Evolutionary conservation across 495 filamentous ascomycete species (phyloP).

Genomic region (Aspergillus sparsus): DNA sequence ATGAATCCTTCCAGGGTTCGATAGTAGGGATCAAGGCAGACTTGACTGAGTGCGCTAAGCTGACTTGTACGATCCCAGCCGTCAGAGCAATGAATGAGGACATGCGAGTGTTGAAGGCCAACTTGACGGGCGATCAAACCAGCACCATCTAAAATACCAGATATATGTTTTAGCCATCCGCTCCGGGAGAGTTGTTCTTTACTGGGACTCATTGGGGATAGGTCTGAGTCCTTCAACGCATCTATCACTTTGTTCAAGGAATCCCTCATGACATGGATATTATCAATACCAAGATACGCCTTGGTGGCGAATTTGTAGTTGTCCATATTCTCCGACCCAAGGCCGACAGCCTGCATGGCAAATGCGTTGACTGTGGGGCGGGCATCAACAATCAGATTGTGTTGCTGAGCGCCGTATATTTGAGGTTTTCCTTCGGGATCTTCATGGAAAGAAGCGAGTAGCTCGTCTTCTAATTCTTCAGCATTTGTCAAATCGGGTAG

Average conservation of each 20-base stretch:
- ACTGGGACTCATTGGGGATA: conserved; percentile 81
- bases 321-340: conserved; percentile 97
- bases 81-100: conserved; percentile 96
- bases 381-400: conserved; percentile 96
- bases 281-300: conserved; percentile 95
- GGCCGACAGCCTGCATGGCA: conserved; percentile 92
- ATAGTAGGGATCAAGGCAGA: conserved; percentile 95
- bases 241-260: conserved; percentile 88
- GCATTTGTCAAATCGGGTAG: conserved; percentile 51
- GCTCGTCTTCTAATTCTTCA: conserved; percentile 73
- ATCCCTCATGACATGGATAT: conserved; percentile 97
- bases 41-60: conserved; percentile 87
- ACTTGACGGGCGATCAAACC: conserved; percentile 84
- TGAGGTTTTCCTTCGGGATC: conserved; percentile 49
- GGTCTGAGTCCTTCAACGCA: conserved; percentile 87
- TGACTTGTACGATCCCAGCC: conserved; percentile 98
- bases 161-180: conserved; percentile 90
- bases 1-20: conserved; percentile 96
- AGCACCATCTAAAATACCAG: conserved; percentile 79
- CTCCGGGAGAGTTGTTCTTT: conserved; percentile 79
- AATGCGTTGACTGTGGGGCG: conserved; percentile 93
- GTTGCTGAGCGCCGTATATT: conserved; percentile 90
- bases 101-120: conserved; percentile 88
- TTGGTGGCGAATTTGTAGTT: conserved; percentile 93
- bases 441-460: conserved; percentile 52